Evolutionary conservation across 1,284 basidiomycete genomes (phyloP).

Genomic region (Irpex sp.): DNA sequence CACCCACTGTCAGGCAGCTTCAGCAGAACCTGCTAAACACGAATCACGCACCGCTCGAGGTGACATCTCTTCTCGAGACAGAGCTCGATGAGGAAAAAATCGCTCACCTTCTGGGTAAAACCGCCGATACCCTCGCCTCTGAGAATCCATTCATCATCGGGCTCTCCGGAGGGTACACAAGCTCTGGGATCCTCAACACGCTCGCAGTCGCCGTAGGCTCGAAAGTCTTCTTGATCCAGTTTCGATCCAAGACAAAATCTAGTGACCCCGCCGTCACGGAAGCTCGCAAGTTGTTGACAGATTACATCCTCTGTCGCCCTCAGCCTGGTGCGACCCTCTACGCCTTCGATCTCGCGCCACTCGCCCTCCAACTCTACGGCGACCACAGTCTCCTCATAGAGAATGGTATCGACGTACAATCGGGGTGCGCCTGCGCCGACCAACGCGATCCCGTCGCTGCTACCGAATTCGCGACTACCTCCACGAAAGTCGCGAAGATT

Average conservation of each 20-base stretch:
- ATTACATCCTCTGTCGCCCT: constrained; percentile 24
- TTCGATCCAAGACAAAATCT: constrained; percentile 19
- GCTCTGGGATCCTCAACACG: constrained; percentile 21
- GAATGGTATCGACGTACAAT: constrained; percentile 54
- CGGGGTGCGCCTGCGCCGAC: constrained; percentile 11
- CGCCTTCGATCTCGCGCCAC: constrained; percentile 42
- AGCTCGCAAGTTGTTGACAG: constrained; percentile 22
- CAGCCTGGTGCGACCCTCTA: constrained; percentile 21
- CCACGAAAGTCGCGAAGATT: constrained; percentile 26
- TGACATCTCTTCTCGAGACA: constrained; percentile 8
- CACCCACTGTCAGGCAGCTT: neutral
- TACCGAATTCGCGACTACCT: constrained; percentile 41
- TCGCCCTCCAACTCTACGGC: constrained; percentile 38
- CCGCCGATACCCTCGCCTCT: neutral
- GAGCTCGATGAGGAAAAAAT: constrained; percentile 1
- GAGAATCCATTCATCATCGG: constrained; percentile 3
- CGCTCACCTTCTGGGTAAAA: neutral
- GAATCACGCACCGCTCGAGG: constrained; percentile 1
- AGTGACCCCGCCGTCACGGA: constrained; percentile 12
- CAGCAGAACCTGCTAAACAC: constrained; percentile 9
- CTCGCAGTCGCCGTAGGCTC: constrained; percentile 23
- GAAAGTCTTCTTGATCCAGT: constrained; percentile 25
- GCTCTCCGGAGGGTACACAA: constrained; percentile 18
- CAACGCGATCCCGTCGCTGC: constrained; percentile 38
- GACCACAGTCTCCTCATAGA: constrained; percentile 37